These are phyloP conservation scores for Hibiscus tridactylites DNA, from an alignment of 345 rosid genomes.

Conservation along the genomic window DNA sequence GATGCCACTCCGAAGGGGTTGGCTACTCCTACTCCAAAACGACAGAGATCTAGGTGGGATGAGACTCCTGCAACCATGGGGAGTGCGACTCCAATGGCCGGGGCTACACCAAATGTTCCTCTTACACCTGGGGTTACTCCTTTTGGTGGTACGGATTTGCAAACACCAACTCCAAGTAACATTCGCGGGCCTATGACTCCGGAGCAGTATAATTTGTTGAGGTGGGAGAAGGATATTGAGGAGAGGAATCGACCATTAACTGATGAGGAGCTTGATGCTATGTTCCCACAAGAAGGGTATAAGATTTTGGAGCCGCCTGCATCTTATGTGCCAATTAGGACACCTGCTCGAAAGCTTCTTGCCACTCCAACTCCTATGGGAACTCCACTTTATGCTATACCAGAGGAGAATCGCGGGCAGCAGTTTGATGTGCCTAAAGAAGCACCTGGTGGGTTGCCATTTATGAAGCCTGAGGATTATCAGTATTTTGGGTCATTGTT, in stretches of 20 bases:
- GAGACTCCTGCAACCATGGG: conserved; percentile 98
- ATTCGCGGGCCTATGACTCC: conserved; percentile 76
- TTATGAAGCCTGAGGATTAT: conserved; percentile 97
- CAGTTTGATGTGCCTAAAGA: conserved; percentile 94
- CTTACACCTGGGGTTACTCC: conserved; percentile 93
- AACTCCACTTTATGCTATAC: conserved; percentile 80
- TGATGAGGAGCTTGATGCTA: conserved; percentile 95
- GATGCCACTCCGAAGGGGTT: conserved; percentile 87
- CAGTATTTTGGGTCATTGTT: conserved; percentile 81
- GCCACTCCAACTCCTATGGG: conserved; percentile 94
- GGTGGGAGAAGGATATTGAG: conserved; percentile 99
- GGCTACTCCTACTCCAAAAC: conserved; percentile 83
- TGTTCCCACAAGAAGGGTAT: conserved; percentile 90
- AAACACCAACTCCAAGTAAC: conserved; percentile 81
- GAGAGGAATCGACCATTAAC: conserved; percentile 94
- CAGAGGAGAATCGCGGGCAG: conserved; percentile 92
- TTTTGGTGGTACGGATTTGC: conserved; percentile 71
- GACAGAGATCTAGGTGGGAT: conserved; percentile 96
- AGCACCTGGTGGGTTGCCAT: conserved; percentile 79
- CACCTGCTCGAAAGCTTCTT: conserved; percentile 77
- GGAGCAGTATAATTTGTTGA: conserved; percentile 74
- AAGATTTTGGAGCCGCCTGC: conserved; percentile 93
- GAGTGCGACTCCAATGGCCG: conserved; percentile 87
- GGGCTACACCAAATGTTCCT: conserved; percentile 75
- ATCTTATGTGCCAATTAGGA: conserved; percentile 86